These are phyloP conservation scores for Micractinium sp. DNA, from an alignment of 139 green algal genomes.

Conservation along the genomic window DNA sequence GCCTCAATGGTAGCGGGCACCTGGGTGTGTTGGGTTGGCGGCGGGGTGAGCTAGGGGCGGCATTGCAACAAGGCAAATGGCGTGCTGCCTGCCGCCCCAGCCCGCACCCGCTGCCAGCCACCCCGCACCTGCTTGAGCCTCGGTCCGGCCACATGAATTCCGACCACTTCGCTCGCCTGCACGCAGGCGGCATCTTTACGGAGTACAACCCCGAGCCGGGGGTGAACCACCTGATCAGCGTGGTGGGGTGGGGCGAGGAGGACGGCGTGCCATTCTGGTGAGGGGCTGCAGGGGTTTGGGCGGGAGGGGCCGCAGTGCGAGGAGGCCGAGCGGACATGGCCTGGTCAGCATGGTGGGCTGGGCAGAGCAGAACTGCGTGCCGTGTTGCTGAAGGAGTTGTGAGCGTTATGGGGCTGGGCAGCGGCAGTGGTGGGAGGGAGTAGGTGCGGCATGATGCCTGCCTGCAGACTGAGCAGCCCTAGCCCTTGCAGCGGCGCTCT, in stretches of 20 bases:
- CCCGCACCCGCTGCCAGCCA: too few species aligned
- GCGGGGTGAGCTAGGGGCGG: too few species aligned
- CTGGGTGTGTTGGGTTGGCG: too few species aligned
- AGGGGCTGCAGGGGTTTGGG: neutral
- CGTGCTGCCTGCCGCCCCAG: too few species aligned
- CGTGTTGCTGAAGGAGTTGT: neutral
- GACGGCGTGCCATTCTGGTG: conserved; percentile 78
- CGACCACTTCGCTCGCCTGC: too few species aligned
- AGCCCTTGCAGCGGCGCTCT: too few species aligned
- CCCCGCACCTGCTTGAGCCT: too few species aligned
- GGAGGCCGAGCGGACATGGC: neutral
- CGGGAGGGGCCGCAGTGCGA: too few species aligned
- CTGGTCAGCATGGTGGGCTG: neutral
- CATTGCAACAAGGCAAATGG: too few species aligned
- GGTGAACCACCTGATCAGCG: conserved; percentile 88
- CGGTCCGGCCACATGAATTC: too few species aligned
- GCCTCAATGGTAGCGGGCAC: too few species aligned
- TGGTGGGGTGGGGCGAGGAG: conserved; percentile 88
- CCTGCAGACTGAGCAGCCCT: neutral
- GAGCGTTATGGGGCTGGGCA: neutral
- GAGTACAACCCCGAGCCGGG: conserved; percentile 20
- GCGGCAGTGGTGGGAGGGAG: neutral
- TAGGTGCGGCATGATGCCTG: neutral
- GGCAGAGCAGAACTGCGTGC: too few species aligned
- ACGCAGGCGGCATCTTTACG: conserved; percentile 37